These are phyloP conservation scores for Globisporangium lucens DNA, from an alignment of 352 stramenopile genomes.

Conservation along the genomic window DNA sequence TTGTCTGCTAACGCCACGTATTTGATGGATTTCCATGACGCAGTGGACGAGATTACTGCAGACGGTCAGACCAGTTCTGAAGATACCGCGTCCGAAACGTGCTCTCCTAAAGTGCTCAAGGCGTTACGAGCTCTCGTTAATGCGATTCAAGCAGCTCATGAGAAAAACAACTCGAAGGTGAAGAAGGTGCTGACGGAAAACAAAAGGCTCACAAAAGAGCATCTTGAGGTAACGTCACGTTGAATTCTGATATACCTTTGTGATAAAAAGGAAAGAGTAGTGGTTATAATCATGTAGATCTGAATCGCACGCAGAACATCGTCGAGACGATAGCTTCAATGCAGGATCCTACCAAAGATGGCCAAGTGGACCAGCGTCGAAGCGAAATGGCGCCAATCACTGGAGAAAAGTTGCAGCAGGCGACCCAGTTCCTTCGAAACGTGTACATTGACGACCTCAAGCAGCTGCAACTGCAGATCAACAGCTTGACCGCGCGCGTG, in stretches of 20 bases:
- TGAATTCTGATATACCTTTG: too few species aligned
- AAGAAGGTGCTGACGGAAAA: background rate
- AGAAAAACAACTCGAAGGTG: background rate
- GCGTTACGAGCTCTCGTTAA: background rate
- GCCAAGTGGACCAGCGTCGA: background rate
- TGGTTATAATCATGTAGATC: too few species aligned
- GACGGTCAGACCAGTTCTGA: background rate
- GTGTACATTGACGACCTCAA: background rate
- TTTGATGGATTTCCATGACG: background rate
- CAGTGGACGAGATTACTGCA: background rate
- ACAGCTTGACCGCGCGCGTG: background rate
- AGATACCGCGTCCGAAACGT: background rate
- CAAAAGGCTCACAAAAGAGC: background rate
- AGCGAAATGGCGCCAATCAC: background rate
- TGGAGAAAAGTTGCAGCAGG: background rate
- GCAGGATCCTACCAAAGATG: background rate
- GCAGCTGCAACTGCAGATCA: conserved; percentile 2
- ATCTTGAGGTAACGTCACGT: background rate
- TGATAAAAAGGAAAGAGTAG: too few species aligned
- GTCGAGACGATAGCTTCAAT: background rate
- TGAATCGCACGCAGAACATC: background rate
- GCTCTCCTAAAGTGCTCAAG: background rate
- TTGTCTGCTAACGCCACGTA: background rate
- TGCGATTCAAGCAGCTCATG: background rate
- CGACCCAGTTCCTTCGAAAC: background rate